Base-by-base conservation (phyloP, 495 filamentous ascomycete species). In the Xylaria acuta region DNA sequence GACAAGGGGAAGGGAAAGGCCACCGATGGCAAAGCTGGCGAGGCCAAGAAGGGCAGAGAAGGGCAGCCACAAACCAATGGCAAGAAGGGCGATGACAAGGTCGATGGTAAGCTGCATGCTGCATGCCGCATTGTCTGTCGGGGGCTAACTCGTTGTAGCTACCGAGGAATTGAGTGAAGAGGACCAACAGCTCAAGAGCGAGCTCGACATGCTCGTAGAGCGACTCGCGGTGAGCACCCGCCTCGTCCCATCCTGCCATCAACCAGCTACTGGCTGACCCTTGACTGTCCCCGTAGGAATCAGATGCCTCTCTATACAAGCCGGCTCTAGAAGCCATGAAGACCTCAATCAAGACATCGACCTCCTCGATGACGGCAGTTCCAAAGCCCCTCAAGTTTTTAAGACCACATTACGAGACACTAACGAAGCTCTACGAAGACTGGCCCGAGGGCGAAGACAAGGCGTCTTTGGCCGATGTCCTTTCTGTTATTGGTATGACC, bases 401-500 rank as follows among this genome's bases (percentile, higher is more conserved):
- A 67, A 89, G 97, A 81, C 96, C 96, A 66, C 94, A 99, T 80
- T 98, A 97, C 80, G 91, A 93, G 83, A 89, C 91, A 43, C 86
- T 99, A 78, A 91, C 91, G 30, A 91, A 90, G 77, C 85, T 93
- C 18, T 97, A 97, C 85, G 95, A 97, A 54, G 85, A 91, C 76
- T 99, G 96, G 96, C 86, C 90, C 27, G 86, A 87, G 25, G 92
- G 94, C 60, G 88, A 94, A 34, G 87, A 96, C 81, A 97, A 97
- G 89, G 88, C 91, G 75, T 93, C 93, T 9, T 84, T 99, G 70
- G 97, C 96, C 49, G 97, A 99, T 85, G 95, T 96, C 76, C 86
- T 99, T 20, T 98, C 96, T 7, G 95, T 99, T 27, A 92, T 99
- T 67, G 96, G 96, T 73, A 99, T 99, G 96, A 99, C 97, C 49